Conservation (phyloP, 257 asterid species). For the Ehretia macrophylla region DNA sequence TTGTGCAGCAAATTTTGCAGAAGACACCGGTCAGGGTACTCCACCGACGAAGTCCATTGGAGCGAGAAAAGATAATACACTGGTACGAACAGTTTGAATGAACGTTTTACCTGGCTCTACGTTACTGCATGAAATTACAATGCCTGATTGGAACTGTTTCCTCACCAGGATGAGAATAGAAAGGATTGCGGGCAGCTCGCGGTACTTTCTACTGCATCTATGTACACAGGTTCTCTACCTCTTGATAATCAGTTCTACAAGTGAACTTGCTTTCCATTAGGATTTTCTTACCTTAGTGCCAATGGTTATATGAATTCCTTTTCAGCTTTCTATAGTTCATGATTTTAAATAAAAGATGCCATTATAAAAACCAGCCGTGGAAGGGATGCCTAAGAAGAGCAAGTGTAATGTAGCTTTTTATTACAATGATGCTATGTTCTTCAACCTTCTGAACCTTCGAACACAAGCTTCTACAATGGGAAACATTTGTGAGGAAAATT, state of each 20-base stretch:
- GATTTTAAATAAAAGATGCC: too few species aligned
- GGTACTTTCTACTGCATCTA: conserved; percentile 70
- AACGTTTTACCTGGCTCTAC: conserved; percentile 6
- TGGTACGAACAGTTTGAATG: conserved; percentile 43
- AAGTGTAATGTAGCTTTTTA: too few species aligned
- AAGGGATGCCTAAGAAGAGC: too few species aligned
- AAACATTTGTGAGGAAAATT: too few species aligned
- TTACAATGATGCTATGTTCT: too few species aligned
- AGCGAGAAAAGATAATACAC: conserved; percentile 72
- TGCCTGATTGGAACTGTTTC: conserved; percentile 1
- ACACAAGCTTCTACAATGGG: too few species aligned
- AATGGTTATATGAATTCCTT: not conserved
- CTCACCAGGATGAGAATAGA: conserved; percentile 71
- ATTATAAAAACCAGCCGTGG: too few species aligned
- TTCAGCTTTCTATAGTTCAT: too few species aligned
- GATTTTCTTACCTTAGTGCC: not conserved
- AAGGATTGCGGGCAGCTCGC: conserved; percentile 62
- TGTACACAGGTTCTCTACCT: conserved; percentile 74
- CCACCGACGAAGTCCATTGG: conserved; percentile 95
- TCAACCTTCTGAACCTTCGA: too few species aligned
- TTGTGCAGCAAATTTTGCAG: conserved; percentile 68
- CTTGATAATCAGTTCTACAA: not conserved
- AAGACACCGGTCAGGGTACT: conserved; percentile 97
- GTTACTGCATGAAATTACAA: not conserved
- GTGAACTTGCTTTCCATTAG: too few species aligned